These are phyloP conservation scores for Pseudonitzschia delicatissima DNA, from an alignment of 108 stramenopile genomes.

Conservation along the genomic window DNA sequence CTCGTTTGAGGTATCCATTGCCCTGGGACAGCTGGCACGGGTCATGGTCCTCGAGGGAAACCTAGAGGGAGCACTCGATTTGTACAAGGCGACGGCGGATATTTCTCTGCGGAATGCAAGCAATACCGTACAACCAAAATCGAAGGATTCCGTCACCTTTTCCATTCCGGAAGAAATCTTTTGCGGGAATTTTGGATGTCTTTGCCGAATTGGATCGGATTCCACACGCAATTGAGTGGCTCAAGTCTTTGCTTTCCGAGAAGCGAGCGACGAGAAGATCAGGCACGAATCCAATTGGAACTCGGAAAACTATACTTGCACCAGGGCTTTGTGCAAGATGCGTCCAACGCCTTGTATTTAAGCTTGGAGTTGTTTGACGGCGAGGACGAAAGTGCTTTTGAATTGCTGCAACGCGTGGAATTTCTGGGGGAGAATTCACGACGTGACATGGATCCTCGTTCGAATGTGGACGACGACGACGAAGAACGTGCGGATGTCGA, in stretches of 20 bases:
- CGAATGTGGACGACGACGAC: slow-evolving; percentile 8
- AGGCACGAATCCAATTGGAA: slow-evolving; percentile 26
- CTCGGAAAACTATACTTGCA: slow-evolving; percentile 30
- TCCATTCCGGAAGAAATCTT: slow-evolving; percentile 11
- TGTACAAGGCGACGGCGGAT: slow-evolving; percentile 34
- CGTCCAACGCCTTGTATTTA: slow-evolving; percentile 13
- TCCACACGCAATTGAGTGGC: slow-evolving; percentile 25
- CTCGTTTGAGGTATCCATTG: slow-evolving; percentile 31
- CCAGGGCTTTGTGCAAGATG: slow-evolving; percentile 22
- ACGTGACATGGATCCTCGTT: not conserved
- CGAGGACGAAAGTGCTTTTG: slow-evolving; percentile 24
- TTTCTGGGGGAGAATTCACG: slow-evolving; percentile 4
- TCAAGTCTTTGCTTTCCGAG: slow-evolving; percentile 12
- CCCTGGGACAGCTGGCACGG: slow-evolving; percentile 34
- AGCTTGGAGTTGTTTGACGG: slow-evolving; percentile 24
- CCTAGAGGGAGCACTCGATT: slow-evolving; percentile 37
- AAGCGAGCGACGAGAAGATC: slow-evolving; percentile 15
- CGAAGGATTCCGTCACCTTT: slow-evolving; percentile 2
- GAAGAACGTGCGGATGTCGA: not conserved
- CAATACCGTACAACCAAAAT: not conserved
- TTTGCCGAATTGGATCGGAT: slow-evolving; percentile 15
- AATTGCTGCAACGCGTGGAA: slow-evolving; percentile 35
- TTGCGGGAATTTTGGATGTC: slow-evolving; percentile 19
- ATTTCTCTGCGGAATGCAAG: slow-evolving; percentile 12
- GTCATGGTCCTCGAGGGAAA: slow-evolving; percentile 44